These are phyloP conservation scores for Dioscorea alata DNA, from an alignment of 106 monocot genomes.

Conservation along the genomic window DNA sequence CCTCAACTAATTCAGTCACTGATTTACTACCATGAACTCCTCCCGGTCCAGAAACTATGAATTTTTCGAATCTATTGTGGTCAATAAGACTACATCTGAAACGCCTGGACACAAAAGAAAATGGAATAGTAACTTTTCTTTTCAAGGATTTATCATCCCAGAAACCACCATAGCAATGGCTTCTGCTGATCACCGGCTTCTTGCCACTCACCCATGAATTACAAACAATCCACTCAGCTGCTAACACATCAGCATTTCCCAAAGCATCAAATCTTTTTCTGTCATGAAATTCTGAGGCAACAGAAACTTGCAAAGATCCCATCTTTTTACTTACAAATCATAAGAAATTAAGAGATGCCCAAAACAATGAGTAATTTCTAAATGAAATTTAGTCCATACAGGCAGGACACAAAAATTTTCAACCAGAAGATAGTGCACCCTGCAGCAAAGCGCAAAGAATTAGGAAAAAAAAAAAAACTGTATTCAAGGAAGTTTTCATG, in stretches of 20 bases:
- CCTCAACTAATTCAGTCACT: slow-evolving; percentile 9
- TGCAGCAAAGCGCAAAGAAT: no score
- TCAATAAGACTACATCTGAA: background rate
- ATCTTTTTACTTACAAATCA: slow-evolving; percentile 22
- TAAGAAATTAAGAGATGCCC: background rate
- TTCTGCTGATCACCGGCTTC: background rate
- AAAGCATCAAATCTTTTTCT: slow-evolving; percentile 24
- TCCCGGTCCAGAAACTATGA: slow-evolving; percentile 13
- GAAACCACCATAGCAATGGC: background rate
- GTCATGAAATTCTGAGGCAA: slow-evolving; percentile 29
- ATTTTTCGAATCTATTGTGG: slow-evolving; percentile 3
- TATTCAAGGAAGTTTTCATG: no score
- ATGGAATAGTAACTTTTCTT: no score
- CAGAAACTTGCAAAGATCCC: slow-evolving; percentile 45
- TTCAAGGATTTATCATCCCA: slow-evolving; percentile 4
- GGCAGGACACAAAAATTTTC: no score
- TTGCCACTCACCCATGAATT: background rate
- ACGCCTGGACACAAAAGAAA: background rate
- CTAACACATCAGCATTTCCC: slow-evolving; percentile 2
- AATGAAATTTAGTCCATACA: no score
- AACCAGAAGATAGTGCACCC: no score
- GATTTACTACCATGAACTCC: background rate
- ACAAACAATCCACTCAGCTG: slow-evolving; percentile 18
- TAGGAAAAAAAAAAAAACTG: no score
- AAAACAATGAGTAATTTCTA: background rate